phyloP scores from a whole-genome alignment of 352 stramenopile species.

The Plasmopara muralis region DNA sequence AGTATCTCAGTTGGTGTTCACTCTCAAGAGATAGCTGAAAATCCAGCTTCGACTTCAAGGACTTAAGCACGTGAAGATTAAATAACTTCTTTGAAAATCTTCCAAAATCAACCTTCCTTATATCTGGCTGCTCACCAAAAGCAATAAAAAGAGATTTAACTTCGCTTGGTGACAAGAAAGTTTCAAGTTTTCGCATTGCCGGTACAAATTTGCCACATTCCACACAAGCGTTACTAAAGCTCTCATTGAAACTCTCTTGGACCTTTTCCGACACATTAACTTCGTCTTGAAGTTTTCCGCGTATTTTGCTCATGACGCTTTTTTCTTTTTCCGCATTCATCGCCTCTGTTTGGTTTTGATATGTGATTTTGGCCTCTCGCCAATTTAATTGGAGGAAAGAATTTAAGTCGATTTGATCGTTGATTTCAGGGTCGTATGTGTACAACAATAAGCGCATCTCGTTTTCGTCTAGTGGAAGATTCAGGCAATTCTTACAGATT shows the following conservation, averaged over 20 bases:
- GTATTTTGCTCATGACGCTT: conserved; percentile 15
- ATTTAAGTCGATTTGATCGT: conserved; percentile 42
- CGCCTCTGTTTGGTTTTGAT: conserved; percentile 20
- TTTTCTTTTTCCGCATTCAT: conserved; percentile 1
- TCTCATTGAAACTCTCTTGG: conserved; percentile 14
- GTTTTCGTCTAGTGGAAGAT: conserved; percentile 36
- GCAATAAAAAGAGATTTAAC: conserved; percentile 20
- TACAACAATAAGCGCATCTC: conserved; percentile 48
- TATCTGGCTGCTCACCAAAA: conserved; percentile 16
- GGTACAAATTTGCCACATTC: conserved; percentile 23
- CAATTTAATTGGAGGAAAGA: conserved; percentile 58
- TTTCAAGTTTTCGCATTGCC: conserved; percentile 25
- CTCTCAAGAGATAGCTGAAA: conserved; percentile 20
- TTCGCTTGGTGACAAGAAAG: conserved; percentile 19
- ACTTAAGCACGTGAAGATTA: conserved; percentile 1
- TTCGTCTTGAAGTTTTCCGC: conserved; percentile 7
- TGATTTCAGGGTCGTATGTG: conserved; percentile 44
- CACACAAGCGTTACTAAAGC: conserved; percentile 9
- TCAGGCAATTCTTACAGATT: conserved; percentile 26
- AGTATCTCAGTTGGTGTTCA: conserved; percentile 24
- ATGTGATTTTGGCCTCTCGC: conserved; percentile 24
- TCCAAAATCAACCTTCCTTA: conserved; percentile 21
- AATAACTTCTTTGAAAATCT: conserved; percentile 16
- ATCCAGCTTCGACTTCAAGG: neutral
- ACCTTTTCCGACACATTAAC: conserved; percentile 10